phyloP scores from a whole-genome alignment of 179 eudicot genomes.

The Spinacia oleracea region DNA sequence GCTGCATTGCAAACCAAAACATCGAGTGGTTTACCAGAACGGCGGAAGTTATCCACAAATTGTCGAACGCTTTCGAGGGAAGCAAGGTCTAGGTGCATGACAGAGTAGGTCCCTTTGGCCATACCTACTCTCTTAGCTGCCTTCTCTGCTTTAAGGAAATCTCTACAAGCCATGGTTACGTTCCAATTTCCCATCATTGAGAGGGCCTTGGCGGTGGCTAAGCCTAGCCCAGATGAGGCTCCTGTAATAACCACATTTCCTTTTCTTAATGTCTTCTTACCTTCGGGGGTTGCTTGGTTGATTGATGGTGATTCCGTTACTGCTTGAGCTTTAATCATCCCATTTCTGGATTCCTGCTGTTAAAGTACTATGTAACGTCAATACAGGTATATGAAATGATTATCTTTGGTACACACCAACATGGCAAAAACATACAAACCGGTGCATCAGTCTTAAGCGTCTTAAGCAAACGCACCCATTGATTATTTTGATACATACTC shows the following conservation, averaged over 20 bases:
- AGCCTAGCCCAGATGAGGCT: constrained; percentile 70
- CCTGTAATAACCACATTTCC: constrained; percentile 68
- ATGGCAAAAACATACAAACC: too few relatives aligned
- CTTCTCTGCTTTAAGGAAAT: constrained; percentile 69
- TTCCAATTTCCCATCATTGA: constrained; percentile 57
- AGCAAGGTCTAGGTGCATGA: constrained; percentile 66
- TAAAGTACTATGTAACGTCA: not conserved
- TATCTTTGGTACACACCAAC: too few relatives aligned
- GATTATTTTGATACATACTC: too few relatives aligned
- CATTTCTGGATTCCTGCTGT: constrained; percentile 38
- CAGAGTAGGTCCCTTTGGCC: constrained; percentile 48
- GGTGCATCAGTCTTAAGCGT: too few relatives aligned
- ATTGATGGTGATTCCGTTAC: constrained; percentile 49
- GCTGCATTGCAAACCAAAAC: constrained; percentile 80
- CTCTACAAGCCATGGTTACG: constrained; percentile 66
- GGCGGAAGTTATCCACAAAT: constrained; percentile 61
- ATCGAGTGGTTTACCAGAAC: constrained; percentile 60
- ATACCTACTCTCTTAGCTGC: constrained; percentile 64
- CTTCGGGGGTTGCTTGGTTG: constrained; percentile 36
- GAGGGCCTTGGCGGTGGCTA: constrained; percentile 66
- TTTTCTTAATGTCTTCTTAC: constrained; percentile 58
- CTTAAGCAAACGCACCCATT: too few relatives aligned
- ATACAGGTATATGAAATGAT: too few relatives aligned
- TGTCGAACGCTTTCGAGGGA: constrained; percentile 76
- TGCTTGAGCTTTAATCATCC: constrained; percentile 47